A percentile compares a stretch with the other conserved stretches of the same genome.
Conservation (phyloP, 768 basidiomycete genomes). For the Tricholoma sp. region DNA sequence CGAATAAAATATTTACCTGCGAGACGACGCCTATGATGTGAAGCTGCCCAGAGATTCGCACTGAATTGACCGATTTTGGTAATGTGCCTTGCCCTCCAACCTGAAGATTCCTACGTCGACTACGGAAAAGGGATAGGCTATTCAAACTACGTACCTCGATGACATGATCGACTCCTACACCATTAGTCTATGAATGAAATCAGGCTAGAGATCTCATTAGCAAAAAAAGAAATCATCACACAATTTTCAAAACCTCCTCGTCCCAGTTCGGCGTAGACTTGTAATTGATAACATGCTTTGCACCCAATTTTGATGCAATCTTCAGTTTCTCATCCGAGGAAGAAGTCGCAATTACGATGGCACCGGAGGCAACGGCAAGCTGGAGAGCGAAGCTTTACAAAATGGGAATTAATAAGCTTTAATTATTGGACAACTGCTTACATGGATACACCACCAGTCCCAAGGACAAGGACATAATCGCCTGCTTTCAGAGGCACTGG, state of each 20-base stretch:
- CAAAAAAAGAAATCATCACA: constrained; percentile 19
- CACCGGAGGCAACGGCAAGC: constrained; percentile 58
- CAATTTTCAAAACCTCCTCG: constrained; percentile 40
- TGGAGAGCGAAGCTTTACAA: constrained; percentile 48
- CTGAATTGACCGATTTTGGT: constrained; percentile 33
- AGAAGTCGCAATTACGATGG: constrained; percentile 61
- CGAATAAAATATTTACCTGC: constrained; percentile 22
- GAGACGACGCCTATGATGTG: constrained; percentile 50
- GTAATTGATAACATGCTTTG: constrained; percentile 57
- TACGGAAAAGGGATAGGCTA: too few species aligned
- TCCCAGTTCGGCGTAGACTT: constrained; percentile 55
- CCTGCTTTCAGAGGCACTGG: constrained; percentile 49
- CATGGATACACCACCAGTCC: constrained; percentile 55
- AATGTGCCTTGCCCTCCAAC: constrained; percentile 54
- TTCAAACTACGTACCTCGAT: constrained; percentile 24
- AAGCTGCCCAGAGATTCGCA: constrained; percentile 38
- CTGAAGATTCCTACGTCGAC: constrained; percentile 21
- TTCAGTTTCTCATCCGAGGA: constrained; percentile 61
- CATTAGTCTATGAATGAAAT: constrained; percentile 29
- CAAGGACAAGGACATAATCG: constrained; percentile 50
- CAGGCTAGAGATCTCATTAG: constrained; percentile 13
- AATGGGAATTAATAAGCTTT: neutral
- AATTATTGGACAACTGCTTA: constrained; percentile 12
- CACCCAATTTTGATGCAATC: constrained; percentile 46
- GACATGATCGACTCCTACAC: constrained; percentile 33